Evolutionary conservation across 2,329 filamentous ascomycete genomes (phyloP).

Genomic region (Graphilbum sp.): DNA sequence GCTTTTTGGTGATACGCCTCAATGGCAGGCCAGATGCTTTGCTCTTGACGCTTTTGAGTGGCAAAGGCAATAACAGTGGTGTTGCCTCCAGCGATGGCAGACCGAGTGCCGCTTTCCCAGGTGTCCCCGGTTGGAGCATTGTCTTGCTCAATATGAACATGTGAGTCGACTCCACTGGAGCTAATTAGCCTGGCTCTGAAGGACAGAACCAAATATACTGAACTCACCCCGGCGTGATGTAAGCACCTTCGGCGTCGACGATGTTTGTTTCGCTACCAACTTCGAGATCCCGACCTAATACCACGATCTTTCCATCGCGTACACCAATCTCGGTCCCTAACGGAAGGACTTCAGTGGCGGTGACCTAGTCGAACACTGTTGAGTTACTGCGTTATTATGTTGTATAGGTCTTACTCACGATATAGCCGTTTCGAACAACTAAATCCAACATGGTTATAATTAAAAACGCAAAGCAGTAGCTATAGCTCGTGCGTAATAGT

Average conservation of each 20-base stretch:
- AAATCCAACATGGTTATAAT: slow-evolving; percentile 7
- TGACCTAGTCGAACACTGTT: too few relatives aligned
- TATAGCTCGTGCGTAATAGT: too few relatives aligned
- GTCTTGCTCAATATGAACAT: slow-evolving; percentile 21
- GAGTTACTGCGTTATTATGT: too few relatives aligned
- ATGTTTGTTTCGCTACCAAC: slow-evolving; percentile 16
- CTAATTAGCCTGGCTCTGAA: neutral
- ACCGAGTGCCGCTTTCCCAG: slow-evolving; percentile 28
- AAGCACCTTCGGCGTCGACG: slow-evolving; percentile 27
- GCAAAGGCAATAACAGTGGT: slow-evolving; percentile 43
- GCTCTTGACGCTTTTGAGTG: slow-evolving; percentile 28
- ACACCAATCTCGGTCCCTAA: slow-evolving; percentile 28
- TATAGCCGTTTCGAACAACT: slow-evolving; percentile 11
- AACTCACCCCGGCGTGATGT: slow-evolving; percentile 21
- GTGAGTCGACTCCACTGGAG: slow-evolving; percentile 19
- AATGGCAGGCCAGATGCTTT: slow-evolving; percentile 45
- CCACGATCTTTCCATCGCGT: slow-evolving; percentile 25
- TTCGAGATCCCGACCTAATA: slow-evolving; percentile 23
- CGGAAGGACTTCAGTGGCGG: slow-evolving; percentile 26
- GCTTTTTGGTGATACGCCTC: slow-evolving; percentile 54
- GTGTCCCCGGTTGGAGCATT: slow-evolving; percentile 17
- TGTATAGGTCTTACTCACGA: too few relatives aligned
- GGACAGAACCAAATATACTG: too few relatives aligned
- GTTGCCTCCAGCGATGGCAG: slow-evolving; percentile 38
- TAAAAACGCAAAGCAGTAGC: too few relatives aligned